Conservation (phyloP, 2,329 filamentous ascomycete genomes). For the Alternaria longipes region DNA sequence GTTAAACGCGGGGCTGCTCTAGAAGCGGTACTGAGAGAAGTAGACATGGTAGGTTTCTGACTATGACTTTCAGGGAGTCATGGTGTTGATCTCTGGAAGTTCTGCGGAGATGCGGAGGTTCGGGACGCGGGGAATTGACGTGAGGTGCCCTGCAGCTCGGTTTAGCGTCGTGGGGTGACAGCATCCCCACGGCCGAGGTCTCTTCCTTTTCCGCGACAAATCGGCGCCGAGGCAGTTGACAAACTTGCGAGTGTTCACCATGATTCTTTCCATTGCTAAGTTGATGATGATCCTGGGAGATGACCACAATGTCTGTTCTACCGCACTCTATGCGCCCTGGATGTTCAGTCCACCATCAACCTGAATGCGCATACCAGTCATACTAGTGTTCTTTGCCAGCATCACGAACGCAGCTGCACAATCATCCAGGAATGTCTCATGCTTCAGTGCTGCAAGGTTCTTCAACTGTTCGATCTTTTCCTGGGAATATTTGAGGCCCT, state of each 20-base stretch:
- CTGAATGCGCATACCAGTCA: constrained; percentile 58
- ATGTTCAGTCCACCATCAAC: constrained; percentile 51
- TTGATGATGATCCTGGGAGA: not conserved
- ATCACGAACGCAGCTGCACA: constrained; percentile 65
- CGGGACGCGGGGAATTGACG: constrained; percentile 13
- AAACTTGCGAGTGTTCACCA: not conserved
- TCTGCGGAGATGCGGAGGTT: constrained; percentile 21
- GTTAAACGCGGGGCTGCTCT: constrained; percentile 23
- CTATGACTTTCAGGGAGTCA: constrained; percentile 11
- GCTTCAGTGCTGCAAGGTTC: constrained; percentile 68
- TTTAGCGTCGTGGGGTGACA: constrained; percentile 11
- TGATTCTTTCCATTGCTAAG: not conserved
- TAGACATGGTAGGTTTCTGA: constrained; percentile 29
- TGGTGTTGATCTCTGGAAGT: constrained; percentile 10
- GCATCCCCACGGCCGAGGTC: constrained; percentile 13
- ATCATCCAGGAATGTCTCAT: constrained; percentile 63
- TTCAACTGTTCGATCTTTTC: constrained; percentile 65
- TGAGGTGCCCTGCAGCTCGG: constrained; percentile 7
- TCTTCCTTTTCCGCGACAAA: constrained; percentile 9
- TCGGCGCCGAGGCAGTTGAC: not conserved
- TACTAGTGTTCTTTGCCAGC: constrained; percentile 63
- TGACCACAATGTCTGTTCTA: not conserved
- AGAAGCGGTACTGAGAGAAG: constrained; percentile 18
- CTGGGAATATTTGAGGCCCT: constrained; percentile 65
- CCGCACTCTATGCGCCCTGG: constrained; percentile 27